A percentile compares a stretch with the other conserved stretches of the same genome.
These are phyloP conservation scores for Penicillium riverlandense DNA, from an alignment of 495 filamentous ascomycete species.

Conservation along the genomic window DNA sequence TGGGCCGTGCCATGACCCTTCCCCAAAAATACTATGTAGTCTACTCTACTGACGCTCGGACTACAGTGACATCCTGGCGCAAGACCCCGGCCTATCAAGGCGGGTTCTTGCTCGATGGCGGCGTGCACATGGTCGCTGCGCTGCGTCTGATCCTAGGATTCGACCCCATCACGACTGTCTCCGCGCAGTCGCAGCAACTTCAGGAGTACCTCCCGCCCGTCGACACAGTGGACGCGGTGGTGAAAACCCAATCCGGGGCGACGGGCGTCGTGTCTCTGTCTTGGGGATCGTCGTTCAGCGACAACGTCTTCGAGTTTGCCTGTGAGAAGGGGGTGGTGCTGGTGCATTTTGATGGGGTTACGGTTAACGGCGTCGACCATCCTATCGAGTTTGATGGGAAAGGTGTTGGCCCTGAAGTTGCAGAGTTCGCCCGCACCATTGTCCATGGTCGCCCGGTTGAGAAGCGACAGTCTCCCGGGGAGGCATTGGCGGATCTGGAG, in stretches of 20 bases:
- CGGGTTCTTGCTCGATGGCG: constrained; percentile 72
- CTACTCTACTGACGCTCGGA: constrained; percentile 3
- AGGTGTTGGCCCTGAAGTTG: constrained; percentile 61
- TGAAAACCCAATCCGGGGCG: constrained; percentile 53
- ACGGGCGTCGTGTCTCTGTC: constrained; percentile 54
- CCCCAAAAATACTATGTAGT: background rate
- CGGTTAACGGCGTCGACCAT: constrained; percentile 42
- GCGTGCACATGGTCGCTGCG: constrained; percentile 65
- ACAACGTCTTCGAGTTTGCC: constrained; percentile 43
- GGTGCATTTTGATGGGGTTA: constrained; percentile 47
- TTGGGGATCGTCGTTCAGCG: constrained; percentile 59
- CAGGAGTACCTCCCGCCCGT: constrained; percentile 61
- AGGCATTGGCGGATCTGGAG: constrained; percentile 65
- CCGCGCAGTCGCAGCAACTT: constrained; percentile 52
- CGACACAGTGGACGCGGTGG: constrained; percentile 64
- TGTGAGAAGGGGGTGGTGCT: constrained; percentile 46
- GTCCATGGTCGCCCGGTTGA: constrained; percentile 36
- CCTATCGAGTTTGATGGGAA: constrained; percentile 48
- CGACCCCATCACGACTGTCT: constrained; percentile 36
- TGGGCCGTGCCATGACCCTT: too few species aligned
- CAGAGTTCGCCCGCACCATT: constrained; percentile 56
- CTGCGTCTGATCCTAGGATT: constrained; percentile 52
- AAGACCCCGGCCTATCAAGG: constrained; percentile 66
- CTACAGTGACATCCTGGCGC: constrained; percentile 61
- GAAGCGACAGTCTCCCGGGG: constrained; percentile 51